Evolutionary conservation across 306 rosid genomes (phyloP).

Genomic region (Gleditsia sinensis): DNA sequence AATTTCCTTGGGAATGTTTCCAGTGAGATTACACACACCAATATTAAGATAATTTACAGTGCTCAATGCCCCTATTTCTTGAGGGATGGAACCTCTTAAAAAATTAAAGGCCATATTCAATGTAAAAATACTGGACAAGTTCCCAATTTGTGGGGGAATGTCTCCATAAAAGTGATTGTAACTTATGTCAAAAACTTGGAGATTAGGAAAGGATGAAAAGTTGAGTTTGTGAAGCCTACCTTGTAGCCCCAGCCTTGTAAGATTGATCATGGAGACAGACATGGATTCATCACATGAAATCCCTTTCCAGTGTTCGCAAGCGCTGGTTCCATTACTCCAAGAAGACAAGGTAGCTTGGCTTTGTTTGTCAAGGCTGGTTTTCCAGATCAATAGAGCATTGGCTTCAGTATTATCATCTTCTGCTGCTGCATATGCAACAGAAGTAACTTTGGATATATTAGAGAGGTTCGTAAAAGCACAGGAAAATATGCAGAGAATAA

Average conservation of each 20-base stretch:
- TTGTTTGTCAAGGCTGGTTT: conserved; percentile 6
- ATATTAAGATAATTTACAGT: not conserved
- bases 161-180: not conserved
- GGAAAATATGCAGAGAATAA: too few species aligned
- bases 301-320: not conserved
- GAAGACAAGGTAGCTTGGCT: conserved; percentile 1
- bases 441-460: not conserved
- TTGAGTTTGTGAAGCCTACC: not conserved
- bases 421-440: not conserved
- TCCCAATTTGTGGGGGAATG: not conserved
- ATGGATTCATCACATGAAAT: not conserved
- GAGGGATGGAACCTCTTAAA: not conserved
- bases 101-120: not conserved
- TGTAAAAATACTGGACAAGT: not conserved
- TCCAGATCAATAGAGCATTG: conserved; percentile 29
- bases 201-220: not conserved
- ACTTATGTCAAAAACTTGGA: not conserved
- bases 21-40: not conserved
- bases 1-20: not conserved
- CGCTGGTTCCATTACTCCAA: not conserved
- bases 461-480: too few species aligned
- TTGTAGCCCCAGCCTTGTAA: not conserved
- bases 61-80: conserved; percentile 13
- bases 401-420: not conserved
- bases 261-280: not conserved